A percentile compares a stretch with the other conserved stretches of the same genome.
phyloP scores from a whole-genome alignment of 805 yeast species.

The Kurtzmaniella fragi region DNA sequence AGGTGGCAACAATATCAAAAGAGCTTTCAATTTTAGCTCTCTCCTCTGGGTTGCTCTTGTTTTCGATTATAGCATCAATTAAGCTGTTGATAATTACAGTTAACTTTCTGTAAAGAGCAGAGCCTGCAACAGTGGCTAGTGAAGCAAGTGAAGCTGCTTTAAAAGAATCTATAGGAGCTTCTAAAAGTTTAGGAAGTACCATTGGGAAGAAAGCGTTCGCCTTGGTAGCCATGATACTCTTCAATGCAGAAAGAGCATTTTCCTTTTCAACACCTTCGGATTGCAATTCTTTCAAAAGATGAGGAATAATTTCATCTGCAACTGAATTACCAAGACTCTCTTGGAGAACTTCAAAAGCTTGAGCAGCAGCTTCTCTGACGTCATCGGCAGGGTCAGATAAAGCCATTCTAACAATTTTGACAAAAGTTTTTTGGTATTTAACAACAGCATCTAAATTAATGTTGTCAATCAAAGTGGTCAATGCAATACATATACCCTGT shows the following conservation, averaged over 20 bases:
- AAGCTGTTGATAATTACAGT: conserved; percentile 70
- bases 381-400: conserved; percentile 65
- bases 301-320: conserved; percentile 84
- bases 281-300: conserved; percentile 66
- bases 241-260: conserved; percentile 79
- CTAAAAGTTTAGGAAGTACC: conserved; percentile 75
- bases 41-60: conserved; percentile 29
- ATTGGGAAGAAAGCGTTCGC: conserved; percentile 92
- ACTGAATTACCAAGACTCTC: conserved; percentile 77
- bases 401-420: conserved; percentile 71
- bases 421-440: conserved; percentile 63
- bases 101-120: conserved; percentile 68
- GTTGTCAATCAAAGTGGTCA: conserved; percentile 77
- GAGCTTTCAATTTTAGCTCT: conserved; percentile 46
- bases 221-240: conserved; percentile 87
- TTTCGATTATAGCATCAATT: conserved; percentile 50
- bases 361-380: conserved; percentile 89
- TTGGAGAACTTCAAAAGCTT: conserved; percentile 84
- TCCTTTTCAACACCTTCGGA: conserved; percentile 42
- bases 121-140: conserved; percentile 85
- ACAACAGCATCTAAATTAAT: conserved; percentile 56
- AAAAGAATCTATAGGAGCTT: conserved; percentile 75
- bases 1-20: conserved; percentile 63
- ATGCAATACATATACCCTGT: conserved; percentile 95
- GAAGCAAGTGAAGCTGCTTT: conserved; percentile 87